Conservation (phyloP, 1,139 yeast species). For the Hanseniaspora sp. region DNA sequence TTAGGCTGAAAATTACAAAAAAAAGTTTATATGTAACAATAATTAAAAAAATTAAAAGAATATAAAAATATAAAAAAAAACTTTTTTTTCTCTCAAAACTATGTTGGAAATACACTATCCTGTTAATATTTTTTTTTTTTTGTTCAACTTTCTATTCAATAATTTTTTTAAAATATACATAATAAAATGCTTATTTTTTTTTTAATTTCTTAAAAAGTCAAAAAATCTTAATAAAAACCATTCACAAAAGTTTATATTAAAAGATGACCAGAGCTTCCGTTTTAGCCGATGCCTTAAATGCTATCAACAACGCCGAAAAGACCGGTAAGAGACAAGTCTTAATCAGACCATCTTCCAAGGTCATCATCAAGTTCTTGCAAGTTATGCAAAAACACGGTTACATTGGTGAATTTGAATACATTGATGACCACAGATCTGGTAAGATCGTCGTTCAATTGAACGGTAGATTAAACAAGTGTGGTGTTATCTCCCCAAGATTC, state of each 20-base stretch:
- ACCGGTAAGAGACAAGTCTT: slow-evolving; percentile 99
- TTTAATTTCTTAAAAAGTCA: too few relatives aligned
- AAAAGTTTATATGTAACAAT: background rate
- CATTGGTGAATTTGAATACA: slow-evolving; percentile 98
- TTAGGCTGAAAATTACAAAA: background rate
- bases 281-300: slow-evolving; percentile 96
- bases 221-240: too few relatives aligned
- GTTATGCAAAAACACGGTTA: slow-evolving; percentile 98
- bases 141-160: background rate
- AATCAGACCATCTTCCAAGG: slow-evolving; percentile 98
- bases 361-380: slow-evolving; percentile 87
- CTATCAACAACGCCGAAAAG: slow-evolving; percentile 98
- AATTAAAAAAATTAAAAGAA: background rate
- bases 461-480: slow-evolving; percentile 98
- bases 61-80: too few relatives aligned
- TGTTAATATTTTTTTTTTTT: background rate
- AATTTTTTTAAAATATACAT: too few relatives aligned
- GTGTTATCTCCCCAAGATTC: slow-evolving; percentile 97
- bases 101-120: too few relatives aligned
- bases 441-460: slow-evolving; percentile 91
- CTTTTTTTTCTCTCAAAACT: too few relatives aligned
- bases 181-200: too few relatives aligned
- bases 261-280: slow-evolving; percentile 97
- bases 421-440: slow-evolving; percentile 98
- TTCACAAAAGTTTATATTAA: slow-evolving; percentile 9